These are phyloP conservation scores for Boehmeria nivea DNA, from an alignment of 306 rosid genomes.

Conservation along the genomic window DNA sequence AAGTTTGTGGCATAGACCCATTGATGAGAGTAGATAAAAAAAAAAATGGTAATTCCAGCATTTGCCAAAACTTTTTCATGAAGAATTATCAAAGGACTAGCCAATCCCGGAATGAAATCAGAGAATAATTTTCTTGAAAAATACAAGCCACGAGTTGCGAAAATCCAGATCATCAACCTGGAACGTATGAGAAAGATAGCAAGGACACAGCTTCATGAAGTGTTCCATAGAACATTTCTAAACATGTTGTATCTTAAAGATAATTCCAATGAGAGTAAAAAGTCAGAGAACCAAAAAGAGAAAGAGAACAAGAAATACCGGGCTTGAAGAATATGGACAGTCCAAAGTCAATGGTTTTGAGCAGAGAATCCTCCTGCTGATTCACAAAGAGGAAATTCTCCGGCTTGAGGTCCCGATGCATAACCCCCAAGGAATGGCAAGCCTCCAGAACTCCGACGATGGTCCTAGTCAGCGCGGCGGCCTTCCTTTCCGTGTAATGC, in stretches of 20 bases:
- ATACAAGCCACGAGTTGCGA: no score
- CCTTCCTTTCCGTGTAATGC: constrained; percentile 90
- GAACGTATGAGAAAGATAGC: neutral
- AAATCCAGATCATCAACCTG: neutral
- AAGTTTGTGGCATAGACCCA: neutral
- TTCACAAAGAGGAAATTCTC: constrained; percentile 90
- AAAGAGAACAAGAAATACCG: constrained; percentile 40
- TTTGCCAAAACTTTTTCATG: no score
- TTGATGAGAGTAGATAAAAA: neutral
- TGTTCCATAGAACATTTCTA: no score
- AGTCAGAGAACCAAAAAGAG: neutral
- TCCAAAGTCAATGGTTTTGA: constrained; percentile 96
- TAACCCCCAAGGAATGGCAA: constrained; percentile 90
- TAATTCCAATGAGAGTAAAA: constrained; percentile 6
- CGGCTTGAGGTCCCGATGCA: constrained; percentile 97
- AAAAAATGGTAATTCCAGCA: no score
- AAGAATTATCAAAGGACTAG: no score
- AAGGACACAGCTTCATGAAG: no score
- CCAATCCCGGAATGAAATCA: no score
- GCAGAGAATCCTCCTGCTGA: constrained; percentile 85
- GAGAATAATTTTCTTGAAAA: no score
- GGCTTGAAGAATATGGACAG: constrained; percentile 90
- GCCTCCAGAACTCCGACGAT: constrained; percentile 95
- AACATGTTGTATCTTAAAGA: neutral
- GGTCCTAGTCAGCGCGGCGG: constrained; percentile 86